Evolutionary conservation across 768 basidiomycete species (phyloP).

Genomic region (Gautieria morchelliformis): DNA sequence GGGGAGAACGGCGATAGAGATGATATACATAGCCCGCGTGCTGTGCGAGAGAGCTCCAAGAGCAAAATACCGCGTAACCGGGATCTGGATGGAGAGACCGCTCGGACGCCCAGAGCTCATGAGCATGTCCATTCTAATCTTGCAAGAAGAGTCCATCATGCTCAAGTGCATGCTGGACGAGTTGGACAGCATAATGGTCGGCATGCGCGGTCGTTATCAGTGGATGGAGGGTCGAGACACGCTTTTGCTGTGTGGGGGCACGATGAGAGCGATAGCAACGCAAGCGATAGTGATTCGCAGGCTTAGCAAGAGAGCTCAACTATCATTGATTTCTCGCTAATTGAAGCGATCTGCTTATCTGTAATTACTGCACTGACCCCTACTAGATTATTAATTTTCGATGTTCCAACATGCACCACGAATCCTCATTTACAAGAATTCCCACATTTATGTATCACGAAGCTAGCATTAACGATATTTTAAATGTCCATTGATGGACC

Average conservation of each 20-base stretch:
- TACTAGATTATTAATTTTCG: neutral
- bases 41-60: conserved; percentile 31
- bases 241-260: conserved; percentile 85
- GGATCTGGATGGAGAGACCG: conserved; percentile 43
- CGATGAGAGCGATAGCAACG: conserved; percentile 80
- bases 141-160: conserved; percentile 1
- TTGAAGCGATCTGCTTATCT: too few species aligned
- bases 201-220: conserved; percentile 15
- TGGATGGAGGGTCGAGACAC: conserved; percentile 22
- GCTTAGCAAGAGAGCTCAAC: neutral
- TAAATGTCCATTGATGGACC: neutral
- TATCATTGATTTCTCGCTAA: too few species aligned
- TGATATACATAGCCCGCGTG: conserved; percentile 34
- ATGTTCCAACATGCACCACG: too few species aligned
- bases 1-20: conserved; percentile 43
- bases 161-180: conserved; percentile 6
- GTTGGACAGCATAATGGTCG: conserved; percentile 2
- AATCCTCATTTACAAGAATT: neutral
- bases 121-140: conserved; percentile 8
- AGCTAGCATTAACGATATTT: neutral
- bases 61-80: conserved; percentile 54
- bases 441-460: neutral
- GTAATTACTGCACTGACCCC: too few species aligned
- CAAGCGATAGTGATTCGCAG: conserved; percentile 55
- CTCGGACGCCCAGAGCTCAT: conserved; percentile 52